Evolutionary conservation across 2,329 filamentous ascomycete genomes (phyloP), one percentile per base, ranked within the genome.

Genomic region (Neospermospora avenae): DNA sequence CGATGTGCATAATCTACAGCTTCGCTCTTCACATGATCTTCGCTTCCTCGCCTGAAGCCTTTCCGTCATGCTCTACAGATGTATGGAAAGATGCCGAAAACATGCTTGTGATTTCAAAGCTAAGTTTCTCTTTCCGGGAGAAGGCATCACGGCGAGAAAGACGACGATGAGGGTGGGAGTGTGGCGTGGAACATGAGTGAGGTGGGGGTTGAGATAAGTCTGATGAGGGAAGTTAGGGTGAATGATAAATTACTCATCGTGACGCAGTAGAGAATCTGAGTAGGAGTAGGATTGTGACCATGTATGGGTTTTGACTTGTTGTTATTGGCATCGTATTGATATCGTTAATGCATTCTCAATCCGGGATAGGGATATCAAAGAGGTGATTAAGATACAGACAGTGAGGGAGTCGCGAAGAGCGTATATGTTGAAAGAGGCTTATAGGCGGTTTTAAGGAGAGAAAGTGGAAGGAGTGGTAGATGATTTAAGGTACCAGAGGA

Each of bases 401-500:
- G 60, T 63, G 37, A 37, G 7, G 6, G 53, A 46, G 34, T 61
- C 60, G 13, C 52, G 53, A 16, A 63, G 61, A 42, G 60, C 63
- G 3, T 65, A 66, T 41, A 60, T 53, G 1, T 63, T 44, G 53
- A 45, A 51, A 28, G 62, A 64, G 13, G 60, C 62, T 18, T 59
- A 60, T 46, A 53, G 53, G 11, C 35, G 45, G 16, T 61, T 61
- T 37, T 34, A 46, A 13, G 34, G 57, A 14, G 25, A 59, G 54
- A 45, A 51, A 2, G 60, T n/a, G 62, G 35, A 57, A 64, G 77
- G 69, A 71, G 34, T 64, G 53, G 44, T 64, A 60, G 64, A 66
- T 59, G 58, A 73, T 75, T 22, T 80, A 78, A 73, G 76, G 4
- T 72, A 79, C 63, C 74, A 77, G 72, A 71, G 20, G 78, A 81